Base-by-base conservation (phyloP, 208 protist genomes). In the Acanthamoeba castellanii region DNA sequence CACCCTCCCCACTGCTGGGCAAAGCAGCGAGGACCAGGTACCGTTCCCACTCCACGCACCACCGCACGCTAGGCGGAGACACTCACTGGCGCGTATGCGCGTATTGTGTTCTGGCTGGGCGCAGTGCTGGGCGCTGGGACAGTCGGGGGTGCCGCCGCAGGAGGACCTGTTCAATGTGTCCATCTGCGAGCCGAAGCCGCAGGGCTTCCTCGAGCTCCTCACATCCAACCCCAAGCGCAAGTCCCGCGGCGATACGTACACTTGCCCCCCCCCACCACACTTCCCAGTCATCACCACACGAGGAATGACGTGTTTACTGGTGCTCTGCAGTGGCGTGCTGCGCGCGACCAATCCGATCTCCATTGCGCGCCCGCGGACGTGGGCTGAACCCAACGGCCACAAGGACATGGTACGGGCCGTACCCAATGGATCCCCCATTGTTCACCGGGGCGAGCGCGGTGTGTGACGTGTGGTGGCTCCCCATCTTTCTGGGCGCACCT, bases 81-180 rank as follows among this genome's bases (percentile, higher is more conserved):
- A 11, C n/a, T 37, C 37, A 37, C 37, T 3, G 37, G 37, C 37
- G 68, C 32, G 68, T 34, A 1, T 70, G 68, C 30, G 14, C 7
- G 68, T n/a, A 0, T 3, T 37, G 37, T 37, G 37, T 3, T 37
- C 37, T 37, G 37, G 32, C 20, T n/a, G 68, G 37, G 72, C 72
- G 11, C 45, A 68, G 42, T 95, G 96, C 72, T 52, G 72, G 27
- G 94, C 68, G 13, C 18, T 96, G 2, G 95, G 16, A 5, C 66
- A 85, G 37, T 70, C 94, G 9, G 96, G 96, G 27, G 16, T 96
- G 47, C 96, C 96, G 50, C 81, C 88, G 30, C 32, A 72, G 37
- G 94, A 96, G 61, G 50, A 78, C n/a, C 47, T 96, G 37, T 96
- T 96, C 57, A 91, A 94, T 52, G 32, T 59, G 42, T 91, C 81